Conservation (phyloP, 2,329 filamentous ascomycete species). For the Fusarium azukiicola region DNA sequence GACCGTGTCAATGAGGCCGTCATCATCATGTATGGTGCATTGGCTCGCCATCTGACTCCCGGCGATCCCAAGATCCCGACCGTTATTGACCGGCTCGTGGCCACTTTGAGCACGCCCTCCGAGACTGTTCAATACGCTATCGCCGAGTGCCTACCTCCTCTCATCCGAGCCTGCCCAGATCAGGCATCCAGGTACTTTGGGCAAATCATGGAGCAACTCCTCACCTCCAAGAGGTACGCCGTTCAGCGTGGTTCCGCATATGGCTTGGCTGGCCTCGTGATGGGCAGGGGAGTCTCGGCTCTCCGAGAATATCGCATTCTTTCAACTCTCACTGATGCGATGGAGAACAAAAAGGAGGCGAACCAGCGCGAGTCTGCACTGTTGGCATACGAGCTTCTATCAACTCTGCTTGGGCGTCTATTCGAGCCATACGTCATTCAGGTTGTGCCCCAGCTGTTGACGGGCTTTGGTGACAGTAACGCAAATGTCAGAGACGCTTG, state of each 20-base stretch:
- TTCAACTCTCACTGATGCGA: slow-evolving; percentile 87
- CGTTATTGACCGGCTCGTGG: slow-evolving; percentile 92
- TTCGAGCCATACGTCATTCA: slow-evolving; percentile 99
- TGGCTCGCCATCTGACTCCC: slow-evolving; percentile 91
- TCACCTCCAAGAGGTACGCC: slow-evolving; percentile 95
- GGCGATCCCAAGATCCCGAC: slow-evolving; percentile 94
- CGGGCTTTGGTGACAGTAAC: slow-evolving; percentile 93
- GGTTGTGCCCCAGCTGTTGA: slow-evolving; percentile 93
- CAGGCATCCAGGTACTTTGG: slow-evolving; percentile 91
- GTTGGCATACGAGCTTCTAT: slow-evolving; percentile 94
- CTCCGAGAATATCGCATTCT: slow-evolving; percentile 93
- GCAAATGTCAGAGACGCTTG: slow-evolving; percentile 96
- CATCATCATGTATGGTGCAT: slow-evolving; percentile 97
- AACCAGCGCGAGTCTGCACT: slow-evolving; percentile 94
- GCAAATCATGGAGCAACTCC: slow-evolving; percentile 89
- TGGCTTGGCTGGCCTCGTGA: slow-evolving; percentile 93
- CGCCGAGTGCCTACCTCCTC: slow-evolving; percentile 93
- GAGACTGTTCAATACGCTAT: slow-evolving; percentile 99
- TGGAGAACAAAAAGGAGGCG: slow-evolving; percentile 97
- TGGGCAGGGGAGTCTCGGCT: slow-evolving; percentile 91
- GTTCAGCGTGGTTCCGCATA: slow-evolving; percentile 96
- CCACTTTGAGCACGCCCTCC: slow-evolving; percentile 95
- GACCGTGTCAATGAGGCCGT: slow-evolving; percentile 98
- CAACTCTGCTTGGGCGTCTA: slow-evolving; percentile 90
- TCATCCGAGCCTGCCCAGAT: slow-evolving; percentile 90